These are phyloP conservation scores for Saccharomyces hybrid DNA, from an alignment of 1,139 yeast genomes.

Conservation along the genomic window DNA sequence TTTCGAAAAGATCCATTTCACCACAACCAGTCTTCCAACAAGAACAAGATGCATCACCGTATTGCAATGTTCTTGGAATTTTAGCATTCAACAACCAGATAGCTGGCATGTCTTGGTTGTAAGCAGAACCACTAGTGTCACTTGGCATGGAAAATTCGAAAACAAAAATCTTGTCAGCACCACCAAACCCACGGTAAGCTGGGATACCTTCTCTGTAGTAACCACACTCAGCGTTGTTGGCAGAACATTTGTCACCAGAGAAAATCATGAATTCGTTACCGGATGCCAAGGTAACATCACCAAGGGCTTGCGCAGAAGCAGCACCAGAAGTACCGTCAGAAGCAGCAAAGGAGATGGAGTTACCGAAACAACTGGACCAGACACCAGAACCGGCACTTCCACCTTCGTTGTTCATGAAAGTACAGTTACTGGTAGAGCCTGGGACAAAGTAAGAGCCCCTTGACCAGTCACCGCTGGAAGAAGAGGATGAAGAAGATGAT, in stretches of 20 bases:
- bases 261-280: conserved; percentile 73
- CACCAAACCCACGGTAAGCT: conserved; percentile 86
- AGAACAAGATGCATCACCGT: conserved; percentile 70
- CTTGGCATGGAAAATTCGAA: conserved; percentile 89
- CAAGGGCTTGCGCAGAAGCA: conserved; percentile 51
- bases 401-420: conserved; percentile 78
- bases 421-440: conserved; percentile 58
- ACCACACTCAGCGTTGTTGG: conserved; percentile 60
- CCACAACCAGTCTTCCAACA: conserved; percentile 98
- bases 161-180: conserved; percentile 70
- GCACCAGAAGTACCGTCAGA: conserved; percentile 68
- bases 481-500: conserved; percentile 12
- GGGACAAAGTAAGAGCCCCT: conserved; percentile 69
- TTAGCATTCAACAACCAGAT: conserved; percentile 91
- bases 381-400: conserved; percentile 75
- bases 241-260: conserved; percentile 56
- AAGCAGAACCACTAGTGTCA: conserved; percentile 40
- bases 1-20: conserved; percentile 87
- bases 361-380: conserved; percentile 79
- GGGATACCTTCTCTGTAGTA: conserved; percentile 79
- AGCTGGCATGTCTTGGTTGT: conserved; percentile 85
- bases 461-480: conserved; percentile 53
- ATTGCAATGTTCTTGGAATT: conserved; percentile 89
- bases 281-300: conserved; percentile 57
- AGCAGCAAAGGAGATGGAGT: conserved; percentile 74